Conservation (phyloP, 345 rosid species). For the Arabis hirsuta region DNA sequence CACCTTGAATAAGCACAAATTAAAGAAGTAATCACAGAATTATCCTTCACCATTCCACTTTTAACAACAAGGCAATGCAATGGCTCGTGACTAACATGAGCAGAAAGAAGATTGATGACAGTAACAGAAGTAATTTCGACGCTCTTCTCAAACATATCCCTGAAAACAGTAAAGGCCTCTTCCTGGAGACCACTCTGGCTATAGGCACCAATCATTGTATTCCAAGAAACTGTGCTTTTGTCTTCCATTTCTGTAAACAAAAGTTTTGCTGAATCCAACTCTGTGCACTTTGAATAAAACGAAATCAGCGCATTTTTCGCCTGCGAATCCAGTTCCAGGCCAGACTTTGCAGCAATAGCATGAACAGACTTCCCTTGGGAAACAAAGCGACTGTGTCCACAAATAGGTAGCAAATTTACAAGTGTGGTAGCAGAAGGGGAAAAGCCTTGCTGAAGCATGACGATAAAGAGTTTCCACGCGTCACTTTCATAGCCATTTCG, state of each 20-base stretch:
- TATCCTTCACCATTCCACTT: slow-evolving; percentile 53
- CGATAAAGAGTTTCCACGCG: slow-evolving; percentile 56
- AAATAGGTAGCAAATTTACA: slow-evolving; percentile 67
- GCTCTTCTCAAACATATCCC: slow-evolving; percentile 49
- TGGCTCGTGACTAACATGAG: slow-evolving; percentile 51
- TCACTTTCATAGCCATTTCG: slow-evolving; percentile 53
- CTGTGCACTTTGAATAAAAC: slow-evolving; percentile 68
- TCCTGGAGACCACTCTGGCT: slow-evolving; percentile 59
- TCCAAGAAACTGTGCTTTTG: slow-evolving; percentile 74
- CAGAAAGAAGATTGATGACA: slow-evolving; percentile 63
- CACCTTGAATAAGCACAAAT: slow-evolving; percentile 62
- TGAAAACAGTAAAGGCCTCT: slow-evolving; percentile 59
- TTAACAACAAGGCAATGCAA: slow-evolving; percentile 65
- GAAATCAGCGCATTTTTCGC: slow-evolving; percentile 62
- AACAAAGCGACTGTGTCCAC: slow-evolving; percentile 54
- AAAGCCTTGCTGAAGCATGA: slow-evolving; percentile 65
- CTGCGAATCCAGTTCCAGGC: slow-evolving; percentile 56
- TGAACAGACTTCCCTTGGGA: slow-evolving; percentile 70
- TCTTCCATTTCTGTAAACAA: slow-evolving; percentile 61
- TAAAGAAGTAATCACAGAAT: slow-evolving; percentile 63
- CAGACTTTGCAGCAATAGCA: slow-evolving; percentile 60
- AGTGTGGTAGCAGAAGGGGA: slow-evolving; percentile 56
- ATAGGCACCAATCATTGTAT: slow-evolving; percentile 74
- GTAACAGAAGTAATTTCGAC: slow-evolving; percentile 60
- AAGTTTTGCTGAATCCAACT: slow-evolving; percentile 56